These are phyloP conservation scores for Diaporthe humulicola DNA, from an alignment of 2,329 filamentous ascomycete species.

Conservation along the genomic window DNA sequence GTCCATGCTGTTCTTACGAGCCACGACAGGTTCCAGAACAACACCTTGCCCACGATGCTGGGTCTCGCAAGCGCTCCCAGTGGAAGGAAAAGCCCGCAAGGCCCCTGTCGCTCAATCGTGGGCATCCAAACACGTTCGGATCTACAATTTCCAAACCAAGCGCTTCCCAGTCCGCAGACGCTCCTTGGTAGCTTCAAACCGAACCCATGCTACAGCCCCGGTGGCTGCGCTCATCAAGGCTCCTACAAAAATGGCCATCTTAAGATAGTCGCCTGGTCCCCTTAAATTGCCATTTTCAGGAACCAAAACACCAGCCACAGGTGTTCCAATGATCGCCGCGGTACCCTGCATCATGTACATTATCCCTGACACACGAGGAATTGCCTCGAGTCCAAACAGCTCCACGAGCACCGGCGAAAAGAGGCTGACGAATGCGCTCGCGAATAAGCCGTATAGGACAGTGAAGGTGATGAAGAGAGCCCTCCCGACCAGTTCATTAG, in stretches of 20 bases:
- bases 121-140: too few relatives aligned
- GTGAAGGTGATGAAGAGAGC: constrained; percentile 36
- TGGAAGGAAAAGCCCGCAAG: too few relatives aligned
- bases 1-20: neutral
- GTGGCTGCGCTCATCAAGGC: too few relatives aligned
- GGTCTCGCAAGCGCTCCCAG: neutral
- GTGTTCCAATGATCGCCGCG: neutral
- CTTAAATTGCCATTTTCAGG: neutral
- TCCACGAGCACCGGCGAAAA: neutral
- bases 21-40: neutral
- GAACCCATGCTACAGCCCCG: too few relatives aligned
- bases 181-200: too few relatives aligned
- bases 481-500: neutral
- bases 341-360: neutral
- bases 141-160: neutral
- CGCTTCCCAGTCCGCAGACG: neutral
- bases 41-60: neutral
- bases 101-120: too few relatives aligned
- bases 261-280: neutral
- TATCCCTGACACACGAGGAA: neutral
- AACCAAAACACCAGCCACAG: neutral
- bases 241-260: neutral
- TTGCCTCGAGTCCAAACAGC: neutral
- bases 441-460: constrained; percentile 40
- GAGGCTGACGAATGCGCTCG: constrained; percentile 42